These are phyloP conservation scores for Scopulariopsis brevicaulis DNA, from an alignment of 2,329 filamentous ascomycete genomes.

Conservation along the genomic window DNA sequence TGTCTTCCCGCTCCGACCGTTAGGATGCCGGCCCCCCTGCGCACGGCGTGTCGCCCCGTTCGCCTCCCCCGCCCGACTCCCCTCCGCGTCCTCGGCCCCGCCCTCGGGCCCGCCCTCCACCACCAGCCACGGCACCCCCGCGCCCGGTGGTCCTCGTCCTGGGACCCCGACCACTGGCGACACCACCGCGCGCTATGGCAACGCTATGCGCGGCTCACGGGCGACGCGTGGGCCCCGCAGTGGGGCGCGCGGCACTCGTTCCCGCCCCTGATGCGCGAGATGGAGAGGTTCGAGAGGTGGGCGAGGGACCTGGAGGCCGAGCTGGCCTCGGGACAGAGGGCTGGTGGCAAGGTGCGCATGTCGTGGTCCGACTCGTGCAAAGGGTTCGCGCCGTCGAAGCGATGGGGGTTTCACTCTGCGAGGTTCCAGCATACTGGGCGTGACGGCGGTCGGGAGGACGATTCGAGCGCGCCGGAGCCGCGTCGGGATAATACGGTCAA, in stretches of 20 bases:
- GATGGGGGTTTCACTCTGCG: background rate
- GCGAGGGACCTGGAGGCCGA: background rate
- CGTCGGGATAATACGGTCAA: background rate
- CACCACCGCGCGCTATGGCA: background rate
- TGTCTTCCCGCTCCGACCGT: background rate
- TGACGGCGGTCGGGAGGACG: background rate
- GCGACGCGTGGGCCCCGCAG: background rate
- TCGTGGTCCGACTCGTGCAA: background rate
- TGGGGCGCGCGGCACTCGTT: background rate
- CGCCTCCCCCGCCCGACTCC: background rate
- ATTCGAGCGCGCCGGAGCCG: background rate
- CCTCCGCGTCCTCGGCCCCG: background rate
- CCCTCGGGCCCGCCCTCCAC: background rate
- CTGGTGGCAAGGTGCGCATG: background rate
- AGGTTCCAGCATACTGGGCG: background rate
- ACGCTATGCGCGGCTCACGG: background rate
- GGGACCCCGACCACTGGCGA: background rate
- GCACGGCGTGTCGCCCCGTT: background rate
- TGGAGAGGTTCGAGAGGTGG: slow-evolving; percentile 1
- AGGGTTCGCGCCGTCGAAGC: background rate
- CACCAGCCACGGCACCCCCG: background rate
- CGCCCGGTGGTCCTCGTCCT: background rate
- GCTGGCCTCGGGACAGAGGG: background rate
- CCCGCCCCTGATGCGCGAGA: background rate
- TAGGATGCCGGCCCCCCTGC: slow-evolving; percentile 2